Percentiles rank a stretch among this genome's conserved stretches.
Evolutionary conservation across 495 filamentous ascomycete genomes (phyloP).

Genomic region (Daldinia loculata): DNA sequence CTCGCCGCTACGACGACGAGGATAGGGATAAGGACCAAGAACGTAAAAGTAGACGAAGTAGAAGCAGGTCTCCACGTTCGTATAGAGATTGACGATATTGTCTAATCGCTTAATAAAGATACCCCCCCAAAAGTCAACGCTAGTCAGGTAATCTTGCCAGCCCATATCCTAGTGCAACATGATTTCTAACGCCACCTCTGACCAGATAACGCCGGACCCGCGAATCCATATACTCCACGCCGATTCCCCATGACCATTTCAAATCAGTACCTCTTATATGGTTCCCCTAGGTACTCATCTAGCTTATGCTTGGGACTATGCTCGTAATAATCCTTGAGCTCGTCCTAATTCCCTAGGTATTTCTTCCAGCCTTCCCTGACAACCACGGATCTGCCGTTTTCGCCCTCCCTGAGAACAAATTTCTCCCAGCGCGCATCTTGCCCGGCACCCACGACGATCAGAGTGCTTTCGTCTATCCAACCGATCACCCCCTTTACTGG

Average conservation of each 20-base stretch:
- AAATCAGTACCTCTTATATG: constrained; percentile 14
- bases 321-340: constrained; percentile 46
- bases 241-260: constrained; percentile 24
- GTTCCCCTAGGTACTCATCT: not conserved
- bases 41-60: constrained; percentile 40
- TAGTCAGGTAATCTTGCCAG: constrained; percentile 28
- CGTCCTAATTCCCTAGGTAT: constrained; percentile 65
- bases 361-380: constrained; percentile 81
- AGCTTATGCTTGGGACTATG: constrained; percentile 10
- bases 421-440: constrained; percentile 85
- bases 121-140: constrained; percentile 32
- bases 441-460: constrained; percentile 83
- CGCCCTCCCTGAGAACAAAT: constrained; percentile 70
- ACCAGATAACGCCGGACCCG: constrained; percentile 25
- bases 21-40: constrained; percentile 34
- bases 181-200: constrained; percentile 21
- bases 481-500: constrained; percentile 80
- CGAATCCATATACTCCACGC: constrained; percentile 34
- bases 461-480: constrained; percentile 73
- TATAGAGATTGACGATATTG: constrained; percentile 41
- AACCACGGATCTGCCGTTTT: constrained; percentile 68
- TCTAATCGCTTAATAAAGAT: constrained; percentile 39
- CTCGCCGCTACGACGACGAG: constrained; percentile 35
- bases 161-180: constrained; percentile 29
- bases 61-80: constrained; percentile 41